Evolutionary conservation across 352 stramenopile genomes (phyloP), one percentile per base, ranked within the genome.

Genomic region (Phytophthora pisi): DNA sequence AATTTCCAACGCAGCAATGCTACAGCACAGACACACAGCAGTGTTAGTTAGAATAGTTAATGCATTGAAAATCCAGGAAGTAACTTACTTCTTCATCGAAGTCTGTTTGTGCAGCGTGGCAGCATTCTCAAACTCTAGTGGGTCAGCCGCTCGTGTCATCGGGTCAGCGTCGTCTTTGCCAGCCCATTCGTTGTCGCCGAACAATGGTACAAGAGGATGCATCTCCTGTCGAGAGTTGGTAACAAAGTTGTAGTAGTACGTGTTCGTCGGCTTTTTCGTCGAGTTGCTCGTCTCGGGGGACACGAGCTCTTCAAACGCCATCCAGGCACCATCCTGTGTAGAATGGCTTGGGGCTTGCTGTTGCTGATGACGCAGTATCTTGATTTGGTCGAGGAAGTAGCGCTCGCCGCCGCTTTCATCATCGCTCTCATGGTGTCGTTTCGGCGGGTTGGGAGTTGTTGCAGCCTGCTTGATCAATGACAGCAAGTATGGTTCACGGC

Each of bases 211-310:
- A 30, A 84, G 65, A 6, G 79, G 79, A 38, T 83, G 77, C 8
- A 57, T 70, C 2, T 76, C 64, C 40, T 79, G 79, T 43, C 69
- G 58, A 4, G 36, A 61, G 15, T 61, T 57, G n/a, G 56, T 79
- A 9, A 79, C 64, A 63, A 91, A 91, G 59, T 91, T 72, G 54
- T 84, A 88, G 68, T 90, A 91, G 53, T 87, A 91, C 28, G 59
- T 76, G 3, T 11, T 63, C 10, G 47, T 58, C 31, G 4, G 28
- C 15, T 9, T 34, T 28, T 23, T 60, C 30, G 46, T 77, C 61
- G n/a, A 13, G 16, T 23, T 52, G 2, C 40, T 43, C 15, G 13
- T 34, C 30, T 67, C 50, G n/a, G 49, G 42, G 18, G 61, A 47
- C 18, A 60, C 18, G 42, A 52, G 15, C 30, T 74, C 55, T 16